Conservation (phyloP, 495 filamentous ascomycete species). For the Chaetomidium leptoderma region DNA sequence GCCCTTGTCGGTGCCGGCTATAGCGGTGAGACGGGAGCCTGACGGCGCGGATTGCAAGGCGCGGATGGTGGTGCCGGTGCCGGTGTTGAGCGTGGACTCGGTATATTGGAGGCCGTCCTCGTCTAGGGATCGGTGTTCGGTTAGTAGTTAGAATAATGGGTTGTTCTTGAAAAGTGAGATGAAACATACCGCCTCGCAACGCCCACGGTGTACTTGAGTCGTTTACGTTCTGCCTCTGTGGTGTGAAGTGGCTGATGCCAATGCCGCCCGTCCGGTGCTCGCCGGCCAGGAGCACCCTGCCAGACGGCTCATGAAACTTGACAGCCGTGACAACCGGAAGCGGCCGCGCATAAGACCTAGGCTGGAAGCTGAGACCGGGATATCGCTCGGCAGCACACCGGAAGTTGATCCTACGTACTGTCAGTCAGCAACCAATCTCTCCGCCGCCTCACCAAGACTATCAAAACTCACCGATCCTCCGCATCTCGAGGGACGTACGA, state of each 20-base stretch:
- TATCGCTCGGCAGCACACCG: conserved; percentile 1
- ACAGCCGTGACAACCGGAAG: conserved; percentile 23
- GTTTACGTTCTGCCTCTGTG: not conserved
- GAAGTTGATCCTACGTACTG: conserved; percentile 19
- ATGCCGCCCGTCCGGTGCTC: not conserved
- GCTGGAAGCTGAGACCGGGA: conserved; percentile 1
- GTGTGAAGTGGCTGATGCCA: conserved; percentile 21
- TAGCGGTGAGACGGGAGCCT: conserved; percentile 20
- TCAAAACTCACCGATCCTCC: conserved; percentile 23
- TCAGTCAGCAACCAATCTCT: not conserved
- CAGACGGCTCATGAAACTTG: conserved; percentile 28
- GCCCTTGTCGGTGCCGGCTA: conserved; percentile 34
- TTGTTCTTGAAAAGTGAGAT: not conserved
- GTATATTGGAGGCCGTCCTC: not conserved
- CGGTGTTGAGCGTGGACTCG: not conserved
- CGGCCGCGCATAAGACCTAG: not conserved
- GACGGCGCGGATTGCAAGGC: conserved; percentile 13
- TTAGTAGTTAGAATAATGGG: conserved; percentile 2
- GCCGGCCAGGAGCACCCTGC: conserved; percentile 30
- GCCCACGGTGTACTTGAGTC: conserved; percentile 17
- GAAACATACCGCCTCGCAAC: conserved; percentile 10
- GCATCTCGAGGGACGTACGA: conserved; percentile 28
- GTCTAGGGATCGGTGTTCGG: not conserved
- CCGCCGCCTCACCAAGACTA: not conserved
- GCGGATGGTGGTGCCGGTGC: not conserved